Percentiles rank a stretch among this genome's conserved stretches.
Evolutionary conservation across 2,329 filamentous ascomycete genomes (phyloP).

Genomic region (Fonsecaea pugnacius): DNA sequence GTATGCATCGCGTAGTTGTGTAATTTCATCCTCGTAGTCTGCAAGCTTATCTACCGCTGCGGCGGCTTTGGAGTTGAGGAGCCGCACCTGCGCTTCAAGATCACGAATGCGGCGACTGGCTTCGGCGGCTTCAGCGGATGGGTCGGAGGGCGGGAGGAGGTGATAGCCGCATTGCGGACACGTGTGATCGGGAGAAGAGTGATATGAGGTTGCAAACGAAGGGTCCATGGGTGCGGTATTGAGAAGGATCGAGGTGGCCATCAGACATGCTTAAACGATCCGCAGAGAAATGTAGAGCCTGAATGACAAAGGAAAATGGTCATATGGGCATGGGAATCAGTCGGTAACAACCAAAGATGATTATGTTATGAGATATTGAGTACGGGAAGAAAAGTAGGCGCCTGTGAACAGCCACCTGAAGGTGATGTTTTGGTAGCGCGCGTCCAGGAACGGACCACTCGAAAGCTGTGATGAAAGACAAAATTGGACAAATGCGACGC

Average conservation of each 20-base stretch:
- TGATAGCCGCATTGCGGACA: conserved; percentile 50
- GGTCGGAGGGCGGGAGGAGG: conserved; percentile 35
- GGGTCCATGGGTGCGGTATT: conserved; percentile 24
- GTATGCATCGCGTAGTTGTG: conserved; percentile 48
- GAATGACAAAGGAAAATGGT: neutral
- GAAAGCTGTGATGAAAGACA: neutral
- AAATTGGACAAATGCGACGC: neutral
- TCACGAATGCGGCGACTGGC: conserved; percentile 53
- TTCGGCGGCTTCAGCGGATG: conserved; percentile 38
- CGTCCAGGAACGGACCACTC: conserved; percentile 1
- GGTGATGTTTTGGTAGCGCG: conserved; percentile 1
- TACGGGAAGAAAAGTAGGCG: neutral
- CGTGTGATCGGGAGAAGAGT: conserved; percentile 17
- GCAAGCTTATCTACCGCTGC: conserved; percentile 61
- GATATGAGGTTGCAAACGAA: conserved; percentile 16
- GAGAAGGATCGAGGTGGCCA: conserved; percentile 26
- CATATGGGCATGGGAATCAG: neutral
- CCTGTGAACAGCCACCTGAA: conserved; percentile 1
- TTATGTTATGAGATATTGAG: neutral
- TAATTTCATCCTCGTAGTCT: conserved; percentile 67
- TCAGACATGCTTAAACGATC: conserved; percentile 19
- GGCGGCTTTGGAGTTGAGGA: conserved; percentile 58
- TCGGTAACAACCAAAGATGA: neutral
- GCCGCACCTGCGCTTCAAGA: conserved; percentile 59
- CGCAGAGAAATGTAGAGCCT: neutral